phyloP scores from a whole-genome alignment of 139 green algal genomes.

The Pycnococcus provasolii region DNA sequence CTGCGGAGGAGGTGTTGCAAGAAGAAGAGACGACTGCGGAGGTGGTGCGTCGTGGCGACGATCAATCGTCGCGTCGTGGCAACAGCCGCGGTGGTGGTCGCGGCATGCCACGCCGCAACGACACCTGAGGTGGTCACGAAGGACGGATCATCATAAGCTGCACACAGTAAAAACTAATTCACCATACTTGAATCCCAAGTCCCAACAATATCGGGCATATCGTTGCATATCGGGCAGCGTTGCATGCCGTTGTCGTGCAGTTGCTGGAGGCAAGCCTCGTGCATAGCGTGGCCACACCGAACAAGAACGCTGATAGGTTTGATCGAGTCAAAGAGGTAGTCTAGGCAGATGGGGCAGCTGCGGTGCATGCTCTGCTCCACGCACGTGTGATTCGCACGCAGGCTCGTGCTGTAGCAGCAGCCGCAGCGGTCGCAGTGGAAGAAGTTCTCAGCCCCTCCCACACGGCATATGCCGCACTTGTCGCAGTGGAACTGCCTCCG shows the following conservation, averaged over 20 bases:
- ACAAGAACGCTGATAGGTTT: conserved; percentile 47
- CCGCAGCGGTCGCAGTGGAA: conserved; percentile 70
- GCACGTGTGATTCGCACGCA: conserved; percentile 68
- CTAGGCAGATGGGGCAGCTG: conserved; percentile 59
- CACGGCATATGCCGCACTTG: conserved; percentile 72
- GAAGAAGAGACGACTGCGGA: no score
- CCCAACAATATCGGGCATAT: no score
- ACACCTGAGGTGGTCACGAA: no score
- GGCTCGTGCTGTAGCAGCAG: conserved; percentile 68
- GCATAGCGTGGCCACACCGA: conserved; percentile 83
- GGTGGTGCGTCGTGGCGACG: no score
- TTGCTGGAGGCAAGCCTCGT: conserved; percentile 55
- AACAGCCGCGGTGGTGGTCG: no score
- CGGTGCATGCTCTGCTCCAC: conserved; percentile 80
- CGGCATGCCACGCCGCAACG: no score
- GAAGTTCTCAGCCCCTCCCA: conserved; percentile 76
- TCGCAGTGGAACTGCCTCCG: conserved; percentile 78
- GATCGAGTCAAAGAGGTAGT: conserved; percentile 7
- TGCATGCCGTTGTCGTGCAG: conserved; percentile 24
- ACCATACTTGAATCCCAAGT: conserved; percentile 30
- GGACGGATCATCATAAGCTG: no score
- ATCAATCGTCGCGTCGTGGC: no score
- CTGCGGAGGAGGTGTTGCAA: no score
- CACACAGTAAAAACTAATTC: no score
- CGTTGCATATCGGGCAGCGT: conserved; percentile 62